Evolutionary conservation across 2,329 filamentous ascomycete species (phyloP).

Genomic region (Aspergillus awamori): DNA sequence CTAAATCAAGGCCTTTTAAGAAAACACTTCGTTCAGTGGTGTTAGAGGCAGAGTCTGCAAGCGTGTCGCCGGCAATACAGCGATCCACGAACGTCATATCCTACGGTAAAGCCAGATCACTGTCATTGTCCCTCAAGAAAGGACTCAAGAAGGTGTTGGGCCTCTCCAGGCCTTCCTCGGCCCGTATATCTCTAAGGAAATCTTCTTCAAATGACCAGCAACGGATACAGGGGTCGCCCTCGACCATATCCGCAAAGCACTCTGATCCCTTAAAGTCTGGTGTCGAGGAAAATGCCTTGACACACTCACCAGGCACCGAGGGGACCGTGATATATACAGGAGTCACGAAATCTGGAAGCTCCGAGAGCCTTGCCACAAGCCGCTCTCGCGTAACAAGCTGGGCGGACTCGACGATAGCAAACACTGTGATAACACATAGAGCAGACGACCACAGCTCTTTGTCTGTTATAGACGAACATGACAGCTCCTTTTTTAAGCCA

Average conservation of each 20-base stretch:
- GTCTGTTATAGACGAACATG: constrained; percentile 49
- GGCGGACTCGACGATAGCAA: constrained; percentile 50
- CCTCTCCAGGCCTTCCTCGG: constrained; percentile 28
- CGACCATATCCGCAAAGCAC: constrained; percentile 10
- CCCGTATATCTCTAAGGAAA: constrained; percentile 26
- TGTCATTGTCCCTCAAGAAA: constrained; percentile 48
- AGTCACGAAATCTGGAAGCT: constrained; percentile 32
- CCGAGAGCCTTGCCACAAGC: constrained; percentile 39
- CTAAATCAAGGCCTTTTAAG: constrained; percentile 35
- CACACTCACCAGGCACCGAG: not conserved
- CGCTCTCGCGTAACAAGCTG: constrained; percentile 53
- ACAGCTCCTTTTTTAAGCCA: constrained; percentile 21
- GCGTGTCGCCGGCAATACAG: constrained; percentile 12
- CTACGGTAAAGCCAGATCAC: constrained; percentile 36
- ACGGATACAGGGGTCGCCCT: not conserved
- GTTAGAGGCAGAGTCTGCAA: constrained; percentile 21
- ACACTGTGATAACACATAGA: constrained; percentile 41
- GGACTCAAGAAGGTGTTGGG: constrained; percentile 47
- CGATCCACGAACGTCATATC: constrained; percentile 11
- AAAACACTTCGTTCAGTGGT: constrained; percentile 40
- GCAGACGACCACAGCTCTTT: constrained; percentile 40
- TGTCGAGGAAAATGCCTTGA: not conserved
- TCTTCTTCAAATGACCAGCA: constrained; percentile 25
- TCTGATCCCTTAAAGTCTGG: not conserved
- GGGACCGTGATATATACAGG: constrained; percentile 20